Evolutionary conservation across 495 filamentous ascomycete species (phyloP), one percentile per base, ranked within the genome.

Genomic region (Clohesyomyces aquaticus): DNA sequence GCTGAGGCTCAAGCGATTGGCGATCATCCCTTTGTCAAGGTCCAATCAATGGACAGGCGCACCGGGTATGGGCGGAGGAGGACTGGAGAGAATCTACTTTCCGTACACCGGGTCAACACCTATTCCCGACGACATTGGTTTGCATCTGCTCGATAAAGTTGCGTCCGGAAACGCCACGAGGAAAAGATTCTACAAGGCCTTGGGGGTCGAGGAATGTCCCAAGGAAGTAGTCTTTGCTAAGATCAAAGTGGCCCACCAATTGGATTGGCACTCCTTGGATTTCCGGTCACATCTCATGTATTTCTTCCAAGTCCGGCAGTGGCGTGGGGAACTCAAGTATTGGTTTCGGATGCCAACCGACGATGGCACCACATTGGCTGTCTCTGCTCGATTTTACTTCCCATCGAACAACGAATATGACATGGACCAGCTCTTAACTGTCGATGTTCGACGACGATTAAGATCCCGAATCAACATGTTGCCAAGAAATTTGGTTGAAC

Each of bases 141-240:
- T 60, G 27, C 4, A 21, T 11, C 12, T 60, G 26, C 27, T 51
- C 14, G 57, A 52, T 1, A 4, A 18, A 12, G 4, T 2, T 16
- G 57, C 57, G 4, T 16, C 47, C 4, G 10, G 8, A 10, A 28
- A 38, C 23, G 6, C 57, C 18, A 41, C 1, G 4, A 23, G 57
- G 6, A 38, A 10, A 18, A 18, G 18, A 19, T 42, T 60, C 4
- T 60, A 21, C 47, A 4, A 14, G 19, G n/a, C 9, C 11, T 22
- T 60, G 27, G 57, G 57, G 2, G 57, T 60, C 4, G 2, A 52
- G 41, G 46, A 51, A 11, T 60, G 57, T 22, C 46, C 57, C 16
- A 32, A 4, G 22, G 27, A 32, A 12, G 35, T 18, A 16, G 57
- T 60, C 1, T 4, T 50, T 4, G 1, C 23, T 1, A 10, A 51